phyloP scores from a whole-genome alignment of 257 asterid genomes.

The Penstemon newberryi region DNA sequence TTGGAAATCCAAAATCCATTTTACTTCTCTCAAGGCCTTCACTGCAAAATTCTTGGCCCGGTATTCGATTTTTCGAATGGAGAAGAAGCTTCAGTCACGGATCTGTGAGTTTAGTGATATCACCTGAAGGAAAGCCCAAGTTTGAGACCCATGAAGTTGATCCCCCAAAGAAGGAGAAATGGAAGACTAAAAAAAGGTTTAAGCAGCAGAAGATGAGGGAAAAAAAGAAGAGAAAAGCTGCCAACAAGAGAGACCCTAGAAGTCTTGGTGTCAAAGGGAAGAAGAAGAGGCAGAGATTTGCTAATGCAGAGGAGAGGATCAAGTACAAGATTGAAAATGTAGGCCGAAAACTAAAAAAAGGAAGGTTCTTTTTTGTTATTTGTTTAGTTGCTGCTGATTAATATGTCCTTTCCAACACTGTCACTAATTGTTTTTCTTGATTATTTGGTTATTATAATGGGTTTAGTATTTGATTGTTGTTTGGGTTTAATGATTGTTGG shows the following conservation, averaged over 20 bases:
- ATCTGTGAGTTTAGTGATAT: slow-evolving; percentile 61
- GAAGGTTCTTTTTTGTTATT: slow-evolving; percentile 1
- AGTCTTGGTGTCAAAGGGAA: slow-evolving; percentile 66
- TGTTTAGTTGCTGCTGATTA: neutral
- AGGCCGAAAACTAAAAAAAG: slow-evolving; percentile 13
- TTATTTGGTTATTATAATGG: neutral
- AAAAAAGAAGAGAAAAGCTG: slow-evolving; percentile 69
- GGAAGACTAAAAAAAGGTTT: slow-evolving; percentile 76
- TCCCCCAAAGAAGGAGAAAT: slow-evolving; percentile 84
- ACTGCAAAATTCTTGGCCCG: slow-evolving; percentile 25
- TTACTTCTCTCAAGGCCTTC: slow-evolving; percentile 29
- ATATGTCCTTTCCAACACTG: neutral
- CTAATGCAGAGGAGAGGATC: slow-evolving; percentile 82
- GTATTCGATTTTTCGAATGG: slow-evolving; percentile 23
- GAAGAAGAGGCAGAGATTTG: slow-evolving; percentile 61
- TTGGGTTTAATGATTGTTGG: neutral
- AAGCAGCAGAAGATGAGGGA: slow-evolving; percentile 68
- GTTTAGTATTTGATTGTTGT: slow-evolving; percentile 6
- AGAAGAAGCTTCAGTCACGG: slow-evolving; percentile 61
- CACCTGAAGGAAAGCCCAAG: slow-evolving; percentile 71
- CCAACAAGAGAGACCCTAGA: slow-evolving; percentile 87
- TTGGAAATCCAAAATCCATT: slow-evolving; percentile 30
- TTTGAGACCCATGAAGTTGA: slow-evolving; percentile 73
- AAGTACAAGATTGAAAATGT: slow-evolving; percentile 69
- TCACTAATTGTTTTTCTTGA: neutral